phyloP scores from a whole-genome alignment of 306 rosid genomes.

The Cotoneaster glaucophyllus region DNA sequence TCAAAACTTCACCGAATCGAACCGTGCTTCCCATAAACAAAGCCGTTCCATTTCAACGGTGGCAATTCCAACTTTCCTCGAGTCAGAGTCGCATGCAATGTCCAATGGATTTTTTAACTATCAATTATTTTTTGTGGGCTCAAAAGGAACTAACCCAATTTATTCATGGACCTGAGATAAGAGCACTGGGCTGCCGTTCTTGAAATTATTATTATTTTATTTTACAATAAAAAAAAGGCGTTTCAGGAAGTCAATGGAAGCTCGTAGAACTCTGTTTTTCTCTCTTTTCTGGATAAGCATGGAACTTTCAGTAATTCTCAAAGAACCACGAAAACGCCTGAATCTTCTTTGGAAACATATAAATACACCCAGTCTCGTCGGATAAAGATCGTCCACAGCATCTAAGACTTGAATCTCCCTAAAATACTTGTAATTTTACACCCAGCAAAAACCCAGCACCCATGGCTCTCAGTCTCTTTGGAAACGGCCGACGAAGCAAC shows the following conservation, averaged over 20 bases:
- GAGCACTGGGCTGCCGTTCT: not conserved
- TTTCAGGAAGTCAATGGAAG: not conserved
- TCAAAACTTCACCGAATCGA: no score
- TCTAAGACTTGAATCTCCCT: not conserved
- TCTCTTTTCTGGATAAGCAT: not conserved
- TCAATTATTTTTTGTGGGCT: no score
- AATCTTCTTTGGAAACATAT: not conserved
- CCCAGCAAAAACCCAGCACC: no score
- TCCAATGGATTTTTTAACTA: no score
- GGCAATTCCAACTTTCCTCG: no score
- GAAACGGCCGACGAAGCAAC: constrained; percentile 22
- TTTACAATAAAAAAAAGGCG: no score
- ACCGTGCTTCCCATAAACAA: no score
- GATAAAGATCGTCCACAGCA: not conserved
- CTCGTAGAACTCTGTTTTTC: not conserved
- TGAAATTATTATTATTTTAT: not conserved
- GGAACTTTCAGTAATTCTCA: not conserved
- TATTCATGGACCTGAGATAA: not conserved
- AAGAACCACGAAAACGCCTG: not conserved
- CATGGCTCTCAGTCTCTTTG: constrained; percentile 25
- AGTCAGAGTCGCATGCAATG: no score
- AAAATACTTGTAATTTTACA: not conserved
- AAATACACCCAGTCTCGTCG: not conserved
- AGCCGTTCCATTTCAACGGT: no score
- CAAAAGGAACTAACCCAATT: not conserved